Conservation (phyloP, 108 stramenopile genomes). For the Discostella stelligeroides region DNA sequence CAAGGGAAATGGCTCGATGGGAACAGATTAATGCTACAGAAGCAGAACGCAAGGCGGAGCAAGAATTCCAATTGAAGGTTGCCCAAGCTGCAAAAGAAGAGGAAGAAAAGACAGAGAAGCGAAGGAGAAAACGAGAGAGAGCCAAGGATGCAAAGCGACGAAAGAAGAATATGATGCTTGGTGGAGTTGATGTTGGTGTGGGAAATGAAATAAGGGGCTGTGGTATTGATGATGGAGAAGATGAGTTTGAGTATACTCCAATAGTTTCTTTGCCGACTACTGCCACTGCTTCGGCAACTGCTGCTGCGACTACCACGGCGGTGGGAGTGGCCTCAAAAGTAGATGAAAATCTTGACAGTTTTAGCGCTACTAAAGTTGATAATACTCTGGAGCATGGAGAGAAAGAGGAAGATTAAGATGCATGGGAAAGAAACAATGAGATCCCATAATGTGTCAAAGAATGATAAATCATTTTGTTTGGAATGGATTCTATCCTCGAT, state of each 20-base stretch:
- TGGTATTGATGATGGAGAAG: constrained; percentile 16
- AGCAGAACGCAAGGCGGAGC: constrained; percentile 45
- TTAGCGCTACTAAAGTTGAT: not conserved
- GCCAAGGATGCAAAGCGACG: constrained; percentile 85
- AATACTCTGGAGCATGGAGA: not conserved
- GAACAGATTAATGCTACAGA: constrained; percentile 64
- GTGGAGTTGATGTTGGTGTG: constrained; percentile 49
- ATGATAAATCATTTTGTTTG: too few species aligned
- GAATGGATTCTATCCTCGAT: too few species aligned
- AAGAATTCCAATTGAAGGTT: constrained; percentile 54
- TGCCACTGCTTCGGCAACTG: not conserved
- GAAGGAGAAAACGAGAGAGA: constrained; percentile 75
- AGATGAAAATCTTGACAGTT: too few species aligned
- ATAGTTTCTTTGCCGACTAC: constrained; percentile 33
- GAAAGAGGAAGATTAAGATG: not conserved
- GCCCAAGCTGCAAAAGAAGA: constrained; percentile 40
- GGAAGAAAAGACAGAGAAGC: constrained; percentile 60
- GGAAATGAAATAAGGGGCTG: constrained; percentile 7
- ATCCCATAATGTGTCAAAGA: too few species aligned
- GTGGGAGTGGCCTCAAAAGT: too few species aligned
- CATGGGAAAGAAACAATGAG: too few species aligned
- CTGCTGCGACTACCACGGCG: not conserved
- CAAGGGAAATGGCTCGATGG: constrained; percentile 78
- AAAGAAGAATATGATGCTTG: constrained; percentile 74
- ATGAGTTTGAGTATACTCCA: constrained; percentile 53